A percentile compares a stretch with the other conserved stretches of the same genome.
Conservation (phyloP, 129 eudicot genomes). For the Flaveria bidentis region DNA sequence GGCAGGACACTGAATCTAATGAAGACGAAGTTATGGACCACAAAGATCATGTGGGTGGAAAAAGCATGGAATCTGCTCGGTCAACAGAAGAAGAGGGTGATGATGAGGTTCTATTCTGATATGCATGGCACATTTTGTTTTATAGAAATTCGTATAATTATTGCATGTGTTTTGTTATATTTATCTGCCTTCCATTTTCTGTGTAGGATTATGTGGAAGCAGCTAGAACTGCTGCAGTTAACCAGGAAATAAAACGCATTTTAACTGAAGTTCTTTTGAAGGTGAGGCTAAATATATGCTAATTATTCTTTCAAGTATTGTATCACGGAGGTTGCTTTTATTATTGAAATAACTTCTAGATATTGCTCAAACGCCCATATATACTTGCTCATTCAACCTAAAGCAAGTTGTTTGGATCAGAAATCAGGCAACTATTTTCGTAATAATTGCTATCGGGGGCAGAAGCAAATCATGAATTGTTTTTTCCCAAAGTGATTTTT, state of each 20-base stretch:
- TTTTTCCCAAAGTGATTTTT: background rate
- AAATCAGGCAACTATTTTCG: background rate
- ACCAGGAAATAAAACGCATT: slow-evolving; percentile 90
- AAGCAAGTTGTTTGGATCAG: background rate
- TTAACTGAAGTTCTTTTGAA: slow-evolving; percentile 89
- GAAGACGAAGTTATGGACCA: slow-evolving; percentile 64
- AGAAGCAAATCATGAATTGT: slow-evolving; percentile 9
- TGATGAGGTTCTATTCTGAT: slow-evolving; percentile 57
- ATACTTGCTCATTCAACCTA: background rate
- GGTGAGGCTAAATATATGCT: slow-evolving; percentile 45
- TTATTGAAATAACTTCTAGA: background rate
- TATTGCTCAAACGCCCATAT: background rate
- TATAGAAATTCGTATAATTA: background rate
- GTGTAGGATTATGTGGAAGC: slow-evolving; percentile 83
- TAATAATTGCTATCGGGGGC: slow-evolving; percentile 16
- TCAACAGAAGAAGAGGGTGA: slow-evolving; percentile 84
- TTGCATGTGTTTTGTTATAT: background rate
- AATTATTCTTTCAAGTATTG: background rate
- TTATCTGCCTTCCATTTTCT: background rate
- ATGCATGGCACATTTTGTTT: slow-evolving; percentile 10
- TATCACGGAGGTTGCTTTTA: slow-evolving; percentile 6
- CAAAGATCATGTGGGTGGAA: slow-evolving; percentile 71
- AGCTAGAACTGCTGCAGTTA: slow-evolving; percentile 86
- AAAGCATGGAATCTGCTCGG: slow-evolving; percentile 64
- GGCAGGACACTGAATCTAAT: slow-evolving; percentile 49